Base-by-base conservation (phyloP, 208 protist species). In the Crithidia acanthocephali region DNA sequence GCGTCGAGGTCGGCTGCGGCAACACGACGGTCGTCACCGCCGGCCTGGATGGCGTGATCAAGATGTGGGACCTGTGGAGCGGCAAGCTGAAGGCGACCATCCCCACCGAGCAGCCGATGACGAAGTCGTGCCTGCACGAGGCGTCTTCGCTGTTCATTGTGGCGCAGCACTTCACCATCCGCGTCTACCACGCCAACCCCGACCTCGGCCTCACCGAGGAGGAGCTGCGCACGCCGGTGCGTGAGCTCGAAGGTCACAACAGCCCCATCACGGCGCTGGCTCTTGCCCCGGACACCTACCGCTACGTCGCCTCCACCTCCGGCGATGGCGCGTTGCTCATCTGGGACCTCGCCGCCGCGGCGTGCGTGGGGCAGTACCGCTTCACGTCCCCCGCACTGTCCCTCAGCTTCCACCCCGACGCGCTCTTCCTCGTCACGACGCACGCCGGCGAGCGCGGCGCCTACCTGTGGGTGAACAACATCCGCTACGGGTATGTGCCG, bases 381-480 rank as follows among this genome's bases (percentile, higher is more conserved):
- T 81, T 94, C 48, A 42, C 76, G 15, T 83, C 86, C 5, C 88
- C 93, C 2, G 89, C 88, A 32, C 66, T 85, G 2, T 95, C 88
- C n/a, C 81, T 97, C 60, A 73, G 70, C 37, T 97, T 95, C 77
- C 87, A 95, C 63, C 90, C 93, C 16, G 87, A 93, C 65, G 90
- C 86, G 15, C 85, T 93, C 18, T 97, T 97, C 70, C 76, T 97
- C 52, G 75, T 84, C 48, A 94, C 88, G 32, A 93, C 86, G 37
- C 93, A 97, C 72, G 81, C 84, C 25, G 93, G 87, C 23, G 87
- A 97, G 76, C 79, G 85, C 42, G 93, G 93, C 20, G 82, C 86
- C 16, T 93, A 93, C 52, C 62, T 95, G 52, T 97, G 93, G 93
- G 81, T 86, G 23, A 97, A 95, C 76, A 93, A 95, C 78, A 76